Evolutionary conservation across 495 filamentous ascomycete species (phyloP), one percentile per base, ranked within the genome.

Genomic region (Delitschia confertaspora): DNA sequence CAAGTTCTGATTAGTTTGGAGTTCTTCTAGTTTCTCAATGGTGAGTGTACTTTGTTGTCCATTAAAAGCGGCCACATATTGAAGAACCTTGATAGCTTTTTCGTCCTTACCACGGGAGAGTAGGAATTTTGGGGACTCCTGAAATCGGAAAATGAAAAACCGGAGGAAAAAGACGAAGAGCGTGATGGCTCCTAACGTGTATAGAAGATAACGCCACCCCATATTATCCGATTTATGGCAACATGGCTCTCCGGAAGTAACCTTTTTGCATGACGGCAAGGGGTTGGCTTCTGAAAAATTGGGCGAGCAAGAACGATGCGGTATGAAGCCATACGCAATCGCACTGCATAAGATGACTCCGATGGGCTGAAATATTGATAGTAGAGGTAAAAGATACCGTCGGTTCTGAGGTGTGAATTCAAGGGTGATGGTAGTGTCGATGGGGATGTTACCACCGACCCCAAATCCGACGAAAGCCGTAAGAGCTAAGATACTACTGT

Each of bases 201-300:
- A 74, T 49, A 67, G 60, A 8, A 74, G 58, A 47, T 76, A 76
- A 10, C 74, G 65, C 74, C 74, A 78, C 3, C 73, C 73, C 49
- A 60, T 60, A 52, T 75, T 78, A 41, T 68, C 64, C 0, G 46
- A 59, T 22, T 66, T 60, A 0, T 60, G 68, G 44, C 75, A 80
- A 38, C 33, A 46, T 6, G 20, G 10, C 32, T 46, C 7, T 3
- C 43, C 43, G 21, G 3, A 16, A 11, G 46, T 41, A 19, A 60
- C 55, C 9, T 33, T 43, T 20, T 51, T 59, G 52, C 67, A 70
- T 1, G 66, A 59, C 9, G 50, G 52, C 2, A 59, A 57, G 2
- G 53, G 39, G 24, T 62, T 51, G 16, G 38, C 47, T 49, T 55
- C 53, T 19, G 51, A 41, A 33, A 55, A 64, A 45, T 61, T 56